Percentiles rank a stretch among this genome's conserved stretches.
Conservation (phyloP, 2,329 filamentous ascomycete genomes). For the Monosporascus sp. region DNA sequence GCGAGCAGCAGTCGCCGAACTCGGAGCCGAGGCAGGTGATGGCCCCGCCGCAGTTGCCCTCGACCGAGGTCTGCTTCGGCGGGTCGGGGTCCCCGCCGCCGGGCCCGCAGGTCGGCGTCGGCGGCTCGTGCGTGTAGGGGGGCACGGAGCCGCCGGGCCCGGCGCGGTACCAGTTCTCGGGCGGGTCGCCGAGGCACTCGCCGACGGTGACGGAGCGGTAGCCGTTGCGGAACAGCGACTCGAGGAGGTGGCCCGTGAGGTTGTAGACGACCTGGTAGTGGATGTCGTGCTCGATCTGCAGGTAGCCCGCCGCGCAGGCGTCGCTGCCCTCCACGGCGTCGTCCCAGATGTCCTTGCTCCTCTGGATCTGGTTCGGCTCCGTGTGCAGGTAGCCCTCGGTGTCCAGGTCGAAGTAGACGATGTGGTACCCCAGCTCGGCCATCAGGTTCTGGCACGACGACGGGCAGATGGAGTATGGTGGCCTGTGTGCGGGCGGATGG, state of each 20-base stretch:
- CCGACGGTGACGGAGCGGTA: constrained; percentile 47
- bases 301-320: constrained; percentile 22
- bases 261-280: constrained; percentile 41
- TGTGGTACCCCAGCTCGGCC: constrained; percentile 25
- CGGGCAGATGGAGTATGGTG: constrained; percentile 27
- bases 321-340: constrained; percentile 24
- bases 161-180: constrained; percentile 47
- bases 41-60: constrained; percentile 21
- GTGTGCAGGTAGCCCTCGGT: constrained; percentile 28
- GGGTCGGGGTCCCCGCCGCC: constrained; percentile 6
- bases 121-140: constrained; percentile 17
- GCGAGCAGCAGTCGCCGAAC: constrained; percentile 26
- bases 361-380: constrained; percentile 26
- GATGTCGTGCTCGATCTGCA: constrained; percentile 41
- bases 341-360: constrained; percentile 32
- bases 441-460: constrained; percentile 20
- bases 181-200: constrained; percentile 47
- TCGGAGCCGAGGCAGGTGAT: constrained; percentile 23
- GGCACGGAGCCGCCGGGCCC: constrained; percentile 23
- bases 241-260: constrained; percentile 39
- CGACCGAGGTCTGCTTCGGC: constrained; percentile 14
- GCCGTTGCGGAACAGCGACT: constrained; percentile 35
- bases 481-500: constrained; percentile 10
- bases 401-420: constrained; percentile 26
- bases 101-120: constrained; percentile 22